These are phyloP conservation scores for Phytophthora melonis DNA, from an alignment of 352 stramenopile genomes.

Conservation along the genomic window DNA sequence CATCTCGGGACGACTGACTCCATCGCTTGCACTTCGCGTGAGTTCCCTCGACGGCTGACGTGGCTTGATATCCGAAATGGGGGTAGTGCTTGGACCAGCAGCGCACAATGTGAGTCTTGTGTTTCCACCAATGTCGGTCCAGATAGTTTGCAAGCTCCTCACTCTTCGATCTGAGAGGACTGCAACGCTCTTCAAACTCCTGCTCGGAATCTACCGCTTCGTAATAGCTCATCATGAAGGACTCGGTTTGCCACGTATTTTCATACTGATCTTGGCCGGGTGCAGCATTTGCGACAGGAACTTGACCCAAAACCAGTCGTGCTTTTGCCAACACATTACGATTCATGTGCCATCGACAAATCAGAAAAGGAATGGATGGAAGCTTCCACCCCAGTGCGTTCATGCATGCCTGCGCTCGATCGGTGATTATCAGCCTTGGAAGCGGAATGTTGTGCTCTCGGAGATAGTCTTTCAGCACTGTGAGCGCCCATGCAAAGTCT, in stretches of 20 bases:
- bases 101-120: constrained; percentile 1
- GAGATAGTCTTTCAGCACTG: too few species aligned
- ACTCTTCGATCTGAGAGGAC: neutral
- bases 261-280: constrained; percentile 6
- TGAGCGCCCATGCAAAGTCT: neutral
- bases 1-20: neutral
- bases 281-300: neutral
- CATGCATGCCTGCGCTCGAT: constrained; percentile 11
- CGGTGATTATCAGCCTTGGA: neutral
- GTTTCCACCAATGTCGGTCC: constrained; percentile 10
- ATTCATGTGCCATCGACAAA: constrained; percentile 23
- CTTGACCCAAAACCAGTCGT: neutral
- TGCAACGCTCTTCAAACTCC: constrained; percentile 3
- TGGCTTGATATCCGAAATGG: constrained; percentile 7
- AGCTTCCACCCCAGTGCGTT: constrained; percentile 11
- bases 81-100: constrained; percentile 13
- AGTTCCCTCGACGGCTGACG: neutral
- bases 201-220: neutral
- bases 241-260: constrained; percentile 11
- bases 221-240: constrained; percentile 7
- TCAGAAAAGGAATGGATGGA: neutral
- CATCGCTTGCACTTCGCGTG: constrained; percentile 9
- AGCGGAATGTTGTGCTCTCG: neutral
- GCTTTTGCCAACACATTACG: neutral
- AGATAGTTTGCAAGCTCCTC: neutral